These are phyloP conservation scores for Leccinum subrobustum DNA, from an alignment of 1,284 basidiomycete species.

Conservation along the genomic window DNA sequence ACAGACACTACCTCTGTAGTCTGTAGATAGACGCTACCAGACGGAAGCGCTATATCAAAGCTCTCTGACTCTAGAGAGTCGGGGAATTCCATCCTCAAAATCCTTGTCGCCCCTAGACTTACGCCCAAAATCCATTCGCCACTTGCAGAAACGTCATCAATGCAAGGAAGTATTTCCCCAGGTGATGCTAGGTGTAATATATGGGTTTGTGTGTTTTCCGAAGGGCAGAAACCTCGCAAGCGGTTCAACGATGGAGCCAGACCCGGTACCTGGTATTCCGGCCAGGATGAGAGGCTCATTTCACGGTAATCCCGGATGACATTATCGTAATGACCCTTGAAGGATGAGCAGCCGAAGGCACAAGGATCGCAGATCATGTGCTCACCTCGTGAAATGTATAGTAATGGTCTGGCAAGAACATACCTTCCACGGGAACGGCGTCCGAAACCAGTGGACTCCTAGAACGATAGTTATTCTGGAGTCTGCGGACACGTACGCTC, in stretches of 20 bases:
- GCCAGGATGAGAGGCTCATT: slow-evolving; percentile 73
- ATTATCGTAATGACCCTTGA: slow-evolving; percentile 81
- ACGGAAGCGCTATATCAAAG: slow-evolving; percentile 58
- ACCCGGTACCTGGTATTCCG: slow-evolving; percentile 43
- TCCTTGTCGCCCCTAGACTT: slow-evolving; percentile 69
- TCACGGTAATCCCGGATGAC: slow-evolving; percentile 84
- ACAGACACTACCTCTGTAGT: slow-evolving; percentile 56
- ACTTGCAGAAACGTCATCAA: slow-evolving; percentile 81
- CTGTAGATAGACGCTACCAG: slow-evolving; percentile 65
- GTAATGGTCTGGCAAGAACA: slow-evolving; percentile 63
- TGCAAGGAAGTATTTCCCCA: slow-evolving; percentile 79
- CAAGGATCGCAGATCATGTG: slow-evolving; percentile 1
- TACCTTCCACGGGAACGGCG: slow-evolving; percentile 31
- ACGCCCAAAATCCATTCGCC: slow-evolving; percentile 85
- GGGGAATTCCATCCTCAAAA: slow-evolving; percentile 58
- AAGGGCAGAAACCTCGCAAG: slow-evolving; percentile 57
- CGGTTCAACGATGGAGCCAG: slow-evolving; percentile 52
- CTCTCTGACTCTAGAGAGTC: slow-evolving; percentile 30
- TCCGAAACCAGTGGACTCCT: slow-evolving; percentile 34
- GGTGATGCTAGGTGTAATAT: slow-evolving; percentile 76
- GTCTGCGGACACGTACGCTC: slow-evolving; percentile 43
- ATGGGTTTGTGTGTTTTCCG: slow-evolving; percentile 65
- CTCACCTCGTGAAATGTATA: slow-evolving; percentile 79
- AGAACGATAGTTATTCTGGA: slow-evolving; percentile 37
- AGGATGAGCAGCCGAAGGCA: slow-evolving; percentile 2